Evolutionary conservation across 768 basidiomycete genomes (phyloP), one percentile per base, ranked within the genome.

Genomic region (Tricholoma terreum): DNA sequence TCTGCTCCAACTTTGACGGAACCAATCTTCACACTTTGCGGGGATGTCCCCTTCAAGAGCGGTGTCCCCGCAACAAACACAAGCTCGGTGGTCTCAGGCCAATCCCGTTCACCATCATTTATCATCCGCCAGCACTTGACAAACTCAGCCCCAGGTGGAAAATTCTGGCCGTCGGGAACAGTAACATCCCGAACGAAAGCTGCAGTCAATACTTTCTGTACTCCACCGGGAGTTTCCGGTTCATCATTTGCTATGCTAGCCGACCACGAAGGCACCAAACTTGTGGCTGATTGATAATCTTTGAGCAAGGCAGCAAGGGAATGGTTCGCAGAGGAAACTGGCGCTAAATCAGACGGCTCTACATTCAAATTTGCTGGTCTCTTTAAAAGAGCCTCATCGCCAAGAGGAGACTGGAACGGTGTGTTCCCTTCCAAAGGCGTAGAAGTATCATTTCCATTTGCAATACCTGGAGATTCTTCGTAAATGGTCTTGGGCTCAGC

Each of bases 91-190:
- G 74, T 71, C 24, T 80, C 77, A 0, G 89, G 89, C 91, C 90
- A 94, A 17, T 84, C 78, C 5, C 68, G 54, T 12, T 63, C 65
- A 14, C 90, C 86, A 61, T 80, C 80, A 63, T 94, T 94, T 30
- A 77, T 59, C 76, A 93, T 79, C 55, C 78, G 76, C 92, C 92
- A 94, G 19, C 84, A 84, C 71, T 93, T 94, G 55, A 92, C 81
- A 64, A 94, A 94, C 67, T 90, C 89, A 0, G 89, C 90, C 33
- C 92, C 92, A 6, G 90, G 85, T 30, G 90, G 89, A 66, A 93
- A 88, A 21, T 77, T 71, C 63, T 91, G 89, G 0, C 90, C 91
- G 62, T 89, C 86, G 4, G 81, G 75, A 50, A 90, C 85, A 33
- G 89, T 92, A 38, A 85, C 77, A 66, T 92, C 87, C 34, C 77